phyloP scores from a whole-genome alignment of 306 rosid genomes.

The Sicyos baderoa region DNA sequence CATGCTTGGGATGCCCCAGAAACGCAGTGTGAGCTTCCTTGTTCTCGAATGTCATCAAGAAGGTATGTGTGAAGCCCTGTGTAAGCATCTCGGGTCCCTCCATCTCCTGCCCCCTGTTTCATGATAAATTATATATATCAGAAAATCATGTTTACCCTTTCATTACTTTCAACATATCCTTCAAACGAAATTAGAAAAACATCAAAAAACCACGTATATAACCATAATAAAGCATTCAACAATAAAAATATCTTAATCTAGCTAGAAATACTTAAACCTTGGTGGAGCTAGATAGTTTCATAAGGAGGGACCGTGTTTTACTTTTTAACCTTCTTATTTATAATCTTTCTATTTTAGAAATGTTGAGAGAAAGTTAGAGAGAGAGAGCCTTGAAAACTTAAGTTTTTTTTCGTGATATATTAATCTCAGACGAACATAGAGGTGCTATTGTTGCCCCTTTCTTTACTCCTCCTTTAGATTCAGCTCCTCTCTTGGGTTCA shows the following conservation, averaged over 20 bases:
- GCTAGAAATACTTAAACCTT: background rate
- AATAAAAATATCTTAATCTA: background rate
- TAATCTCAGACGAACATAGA: too few species aligned
- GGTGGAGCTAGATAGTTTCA: background rate
- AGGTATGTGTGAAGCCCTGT: slow-evolving; percentile 88
- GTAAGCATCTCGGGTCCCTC: slow-evolving; percentile 73
- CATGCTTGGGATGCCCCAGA: slow-evolving; percentile 62
- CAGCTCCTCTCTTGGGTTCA: background rate
- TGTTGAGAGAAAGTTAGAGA: background rate
- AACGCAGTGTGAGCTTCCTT: slow-evolving; percentile 66
- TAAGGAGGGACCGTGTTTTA: too few species aligned
- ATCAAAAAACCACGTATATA: too few species aligned
- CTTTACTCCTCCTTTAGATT: background rate
- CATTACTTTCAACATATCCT: background rate
- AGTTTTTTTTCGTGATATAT: background rate
- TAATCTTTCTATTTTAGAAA: too few species aligned
- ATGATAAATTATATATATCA: background rate
- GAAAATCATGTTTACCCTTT: background rate
- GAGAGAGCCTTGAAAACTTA: background rate
- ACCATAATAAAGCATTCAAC: too few species aligned
- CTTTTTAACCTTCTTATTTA: too few species aligned
- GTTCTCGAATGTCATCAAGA: slow-evolving; percentile 72
- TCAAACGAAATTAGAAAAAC: background rate
- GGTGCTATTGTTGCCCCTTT: too few species aligned
- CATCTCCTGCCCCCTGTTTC: slow-evolving; percentile 66